Percentiles rank a stretch among this genome's conserved stretches.
phyloP scores from a whole-genome alignment of 257 asterid species.

The Jaltomata sinuosa region DNA sequence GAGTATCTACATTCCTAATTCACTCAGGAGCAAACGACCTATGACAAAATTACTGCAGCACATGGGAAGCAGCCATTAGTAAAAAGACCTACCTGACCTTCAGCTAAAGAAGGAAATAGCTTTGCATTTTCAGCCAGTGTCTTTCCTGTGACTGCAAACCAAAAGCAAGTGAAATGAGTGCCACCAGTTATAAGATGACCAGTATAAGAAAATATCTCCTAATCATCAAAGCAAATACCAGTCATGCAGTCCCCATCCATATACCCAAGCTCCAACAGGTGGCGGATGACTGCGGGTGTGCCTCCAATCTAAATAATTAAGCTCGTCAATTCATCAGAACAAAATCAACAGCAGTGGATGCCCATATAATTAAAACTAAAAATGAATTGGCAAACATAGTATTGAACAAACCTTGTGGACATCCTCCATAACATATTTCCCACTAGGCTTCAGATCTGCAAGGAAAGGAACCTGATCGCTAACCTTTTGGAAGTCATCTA shows the following conservation, averaged over 20 bases:
- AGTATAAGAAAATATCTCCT: background rate
- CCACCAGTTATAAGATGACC: background rate
- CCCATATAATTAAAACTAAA: background rate
- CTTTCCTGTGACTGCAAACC: constrained; percentile 70
- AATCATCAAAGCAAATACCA: constrained; percentile 21
- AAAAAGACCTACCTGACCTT: constrained; percentile 60
- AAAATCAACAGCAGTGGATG: background rate
- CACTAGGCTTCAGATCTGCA: constrained; percentile 99
- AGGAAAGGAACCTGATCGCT: constrained; percentile 91
- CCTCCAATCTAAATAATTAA: constrained; percentile 72
- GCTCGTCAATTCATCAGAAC: background rate
- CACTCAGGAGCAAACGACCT: background rate
- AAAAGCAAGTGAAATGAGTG: background rate
- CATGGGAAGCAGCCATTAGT: constrained; percentile 1
- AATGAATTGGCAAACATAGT: background rate
- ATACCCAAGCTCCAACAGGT: constrained; percentile 69
- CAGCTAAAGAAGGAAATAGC: constrained; percentile 68
- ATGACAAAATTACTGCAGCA: background rate
- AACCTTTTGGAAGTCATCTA: constrained; percentile 92
- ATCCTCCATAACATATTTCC: constrained; percentile 98
- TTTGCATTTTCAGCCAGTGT: constrained; percentile 91
- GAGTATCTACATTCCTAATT: background rate
- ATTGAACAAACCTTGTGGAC: constrained; percentile 65
- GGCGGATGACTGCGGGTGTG: constrained; percentile 75
- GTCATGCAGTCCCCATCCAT: constrained; percentile 88